Conservation (phyloP, 1,284 basidiomycete species). For the Cryptococcus deneoformans region DNA sequence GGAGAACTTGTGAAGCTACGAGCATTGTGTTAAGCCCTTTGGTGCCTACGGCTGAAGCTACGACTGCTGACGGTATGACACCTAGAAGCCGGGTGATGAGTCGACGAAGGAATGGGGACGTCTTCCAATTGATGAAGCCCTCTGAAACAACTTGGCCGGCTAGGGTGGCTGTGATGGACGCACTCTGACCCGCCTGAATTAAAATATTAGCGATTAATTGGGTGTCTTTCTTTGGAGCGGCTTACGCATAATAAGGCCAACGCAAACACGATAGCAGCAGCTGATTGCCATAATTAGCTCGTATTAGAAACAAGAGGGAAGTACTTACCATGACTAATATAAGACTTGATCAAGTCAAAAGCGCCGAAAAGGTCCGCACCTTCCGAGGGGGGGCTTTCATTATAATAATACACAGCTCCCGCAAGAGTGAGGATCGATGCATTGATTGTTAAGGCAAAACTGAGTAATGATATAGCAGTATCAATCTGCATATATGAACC, state of each 20-base stretch:
- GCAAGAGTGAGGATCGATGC: constrained; percentile 62
- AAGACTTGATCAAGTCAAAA: constrained; percentile 63
- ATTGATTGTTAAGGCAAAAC: constrained; percentile 85
- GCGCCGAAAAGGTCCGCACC: constrained; percentile 80
- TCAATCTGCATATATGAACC: constrained; percentile 29
- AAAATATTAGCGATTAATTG: not conserved
- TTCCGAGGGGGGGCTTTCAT: constrained; percentile 32
- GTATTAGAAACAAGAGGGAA: not conserved
- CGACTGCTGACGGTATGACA: constrained; percentile 79
- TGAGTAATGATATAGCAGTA: constrained; percentile 57
- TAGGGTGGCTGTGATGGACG: constrained; percentile 87
- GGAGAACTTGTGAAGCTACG: constrained; percentile 81
- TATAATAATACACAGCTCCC: constrained; percentile 69
- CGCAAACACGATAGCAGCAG: constrained; percentile 78
- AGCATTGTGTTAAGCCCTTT: constrained; percentile 76
- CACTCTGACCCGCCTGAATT: constrained; percentile 73
- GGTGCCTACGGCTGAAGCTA: constrained; percentile 72
- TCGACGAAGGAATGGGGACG: constrained; percentile 79
- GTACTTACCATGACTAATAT: constrained; percentile 57
- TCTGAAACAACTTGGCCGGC: constrained; percentile 90
- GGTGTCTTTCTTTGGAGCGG: not conserved
- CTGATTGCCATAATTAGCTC: constrained; percentile 39
- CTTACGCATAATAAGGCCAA: constrained; percentile 67
- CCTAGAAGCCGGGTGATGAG: constrained; percentile 79
- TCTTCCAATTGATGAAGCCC: constrained; percentile 87